These are phyloP conservation scores for Phoma sp. DNA, from an alignment of 2,329 filamentous ascomycete species.

Conservation along the genomic window DNA sequence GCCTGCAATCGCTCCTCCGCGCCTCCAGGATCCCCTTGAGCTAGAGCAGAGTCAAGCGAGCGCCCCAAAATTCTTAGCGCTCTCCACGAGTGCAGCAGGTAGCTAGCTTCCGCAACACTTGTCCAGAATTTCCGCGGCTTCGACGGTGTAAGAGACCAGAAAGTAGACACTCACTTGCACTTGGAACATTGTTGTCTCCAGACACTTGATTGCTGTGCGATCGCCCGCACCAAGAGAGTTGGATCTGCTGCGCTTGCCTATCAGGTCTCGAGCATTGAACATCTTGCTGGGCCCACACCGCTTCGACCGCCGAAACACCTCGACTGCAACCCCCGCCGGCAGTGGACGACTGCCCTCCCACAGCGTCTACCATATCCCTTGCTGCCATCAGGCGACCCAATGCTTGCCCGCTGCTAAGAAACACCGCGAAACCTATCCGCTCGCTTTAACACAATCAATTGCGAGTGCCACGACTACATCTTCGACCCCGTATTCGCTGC, in stretches of 20 bases:
- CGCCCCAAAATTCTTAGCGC: slow-evolving; percentile 24
- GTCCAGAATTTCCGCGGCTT: slow-evolving; percentile 22
- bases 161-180: background rate
- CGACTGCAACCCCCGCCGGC: slow-evolving; percentile 27
- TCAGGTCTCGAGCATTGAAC: slow-evolving; percentile 33
- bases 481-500: slow-evolving; percentile 4
- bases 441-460: slow-evolving; percentile 15
- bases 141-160: background rate
- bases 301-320: slow-evolving; percentile 34
- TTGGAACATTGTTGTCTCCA: background rate
- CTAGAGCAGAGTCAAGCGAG: slow-evolving; percentile 28
- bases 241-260: slow-evolving; percentile 35
- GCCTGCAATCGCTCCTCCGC: slow-evolving; percentile 12
- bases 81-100: slow-evolving; percentile 27
- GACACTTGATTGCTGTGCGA: slow-evolving; percentile 11
- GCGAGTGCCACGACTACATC: slow-evolving; percentile 7
- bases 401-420: slow-evolving; percentile 29
- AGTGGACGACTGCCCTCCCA: slow-evolving; percentile 14
- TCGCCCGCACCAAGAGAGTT: slow-evolving; percentile 11
- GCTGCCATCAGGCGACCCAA: slow-evolving; percentile 26
- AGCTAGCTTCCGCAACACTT: slow-evolving; percentile 33
- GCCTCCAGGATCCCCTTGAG: slow-evolving; percentile 15
- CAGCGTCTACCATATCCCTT: slow-evolving; percentile 17
- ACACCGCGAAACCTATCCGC: slow-evolving; percentile 17
- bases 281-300: slow-evolving; percentile 37